phyloP scores from a whole-genome alignment of 1,139 yeast genomes.

The Saccharomyces uvarum region DNA sequence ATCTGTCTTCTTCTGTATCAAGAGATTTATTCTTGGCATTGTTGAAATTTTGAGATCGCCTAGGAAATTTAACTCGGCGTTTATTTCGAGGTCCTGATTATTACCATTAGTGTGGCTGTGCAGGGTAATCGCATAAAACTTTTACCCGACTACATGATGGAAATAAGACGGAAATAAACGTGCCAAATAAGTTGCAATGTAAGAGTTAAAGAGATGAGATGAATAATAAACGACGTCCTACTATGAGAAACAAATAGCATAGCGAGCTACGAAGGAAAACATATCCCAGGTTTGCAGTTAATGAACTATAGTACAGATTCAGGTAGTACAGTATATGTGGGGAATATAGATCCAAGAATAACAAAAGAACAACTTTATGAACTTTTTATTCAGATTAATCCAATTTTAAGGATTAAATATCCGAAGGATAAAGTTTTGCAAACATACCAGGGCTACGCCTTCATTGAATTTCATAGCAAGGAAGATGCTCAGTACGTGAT shows the following conservation, averaged over 20 bases:
- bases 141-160: slow-evolving; percentile 3
- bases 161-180: slow-evolving; percentile 1
- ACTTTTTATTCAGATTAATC: slow-evolving; percentile 78
- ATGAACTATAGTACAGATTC: slow-evolving; percentile 34
- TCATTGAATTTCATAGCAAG: slow-evolving; percentile 58
- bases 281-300: not conserved
- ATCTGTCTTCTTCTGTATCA: not conserved
- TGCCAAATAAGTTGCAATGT: not conserved
- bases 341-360: slow-evolving; percentile 71
- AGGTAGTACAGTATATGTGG: slow-evolving; percentile 69
- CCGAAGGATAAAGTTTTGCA: slow-evolving; percentile 73
- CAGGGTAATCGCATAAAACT: too few relatives aligned
- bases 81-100: not conserved
- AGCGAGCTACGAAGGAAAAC: not conserved
- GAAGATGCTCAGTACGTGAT: slow-evolving; percentile 68
- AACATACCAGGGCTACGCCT: slow-evolving; percentile 81
- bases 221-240: not conserved
- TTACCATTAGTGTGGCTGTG: too few relatives aligned
- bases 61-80: not conserved
- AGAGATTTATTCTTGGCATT: not conserved
- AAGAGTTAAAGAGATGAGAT: not conserved
- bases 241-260: not conserved
- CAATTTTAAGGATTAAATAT: slow-evolving; percentile 58
- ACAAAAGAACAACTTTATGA: slow-evolving; percentile 68
- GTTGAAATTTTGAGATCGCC: not conserved